Evolutionary conservation across 1,284 basidiomycete species (phyloP).

Genomic region (Moniliella sp.): DNA sequence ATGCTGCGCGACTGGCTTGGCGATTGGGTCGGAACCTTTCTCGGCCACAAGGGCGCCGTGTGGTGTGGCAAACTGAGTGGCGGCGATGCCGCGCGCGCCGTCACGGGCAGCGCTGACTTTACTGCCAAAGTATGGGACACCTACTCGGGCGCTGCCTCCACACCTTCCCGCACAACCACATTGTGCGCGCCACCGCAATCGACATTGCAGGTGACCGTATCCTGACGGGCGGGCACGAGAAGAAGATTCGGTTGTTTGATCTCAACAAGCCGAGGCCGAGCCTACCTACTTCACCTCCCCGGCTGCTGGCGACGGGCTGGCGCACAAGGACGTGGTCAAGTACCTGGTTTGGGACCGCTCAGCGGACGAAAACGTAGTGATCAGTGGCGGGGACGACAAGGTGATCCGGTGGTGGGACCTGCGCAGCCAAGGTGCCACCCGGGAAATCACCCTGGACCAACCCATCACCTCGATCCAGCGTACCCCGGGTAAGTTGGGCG

Average conservation of each 20-base stretch:
- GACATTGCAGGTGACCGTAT: slow-evolving; percentile 48
- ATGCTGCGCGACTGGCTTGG: slow-evolving; percentile 42
- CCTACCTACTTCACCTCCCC: slow-evolving; percentile 58
- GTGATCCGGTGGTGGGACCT: slow-evolving; percentile 92
- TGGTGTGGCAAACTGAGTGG: slow-evolving; percentile 86
- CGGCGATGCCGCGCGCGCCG: slow-evolving; percentile 47
- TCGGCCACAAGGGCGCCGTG: slow-evolving; percentile 94
- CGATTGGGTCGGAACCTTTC: slow-evolving; percentile 94
- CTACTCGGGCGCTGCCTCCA: slow-evolving; percentile 64
- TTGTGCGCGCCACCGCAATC: slow-evolving; percentile 79
- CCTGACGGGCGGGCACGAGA: slow-evolving; percentile 86
- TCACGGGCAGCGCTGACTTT: slow-evolving; percentile 86
- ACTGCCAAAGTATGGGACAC: slow-evolving; percentile 98
- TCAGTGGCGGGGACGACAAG: slow-evolving; percentile 77
- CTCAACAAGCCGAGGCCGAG: slow-evolving; percentile 51
- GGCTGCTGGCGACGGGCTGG: slow-evolving; percentile 38
- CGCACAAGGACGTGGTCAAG: slow-evolving; percentile 69
- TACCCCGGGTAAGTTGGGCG: slow-evolving; percentile 51
- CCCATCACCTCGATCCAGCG: slow-evolving; percentile 77
- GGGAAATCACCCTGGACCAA: slow-evolving; percentile 50
- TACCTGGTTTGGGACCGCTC: slow-evolving; percentile 63
- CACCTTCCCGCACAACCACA: slow-evolving; percentile 90
- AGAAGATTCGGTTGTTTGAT: slow-evolving; percentile 87
- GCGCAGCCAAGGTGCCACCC: slow-evolving; percentile 51
- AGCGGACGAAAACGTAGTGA: slow-evolving; percentile 50